Conservation (phyloP, 2,329 filamentous ascomycete genomes). For the Orbilia oligospora region DNA sequence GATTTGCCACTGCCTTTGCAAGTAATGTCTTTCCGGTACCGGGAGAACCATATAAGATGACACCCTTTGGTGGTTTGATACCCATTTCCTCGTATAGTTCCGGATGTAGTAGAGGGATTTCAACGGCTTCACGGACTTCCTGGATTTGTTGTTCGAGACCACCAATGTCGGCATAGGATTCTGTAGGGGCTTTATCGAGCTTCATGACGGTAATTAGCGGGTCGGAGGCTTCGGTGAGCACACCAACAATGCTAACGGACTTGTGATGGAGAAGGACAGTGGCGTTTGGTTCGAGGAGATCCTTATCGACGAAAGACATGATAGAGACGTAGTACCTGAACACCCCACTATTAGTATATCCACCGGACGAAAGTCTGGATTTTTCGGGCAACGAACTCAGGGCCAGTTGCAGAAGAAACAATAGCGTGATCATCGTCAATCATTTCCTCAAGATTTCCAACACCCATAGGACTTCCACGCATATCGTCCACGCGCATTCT, state of each 20-base stretch:
- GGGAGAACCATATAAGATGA: constrained; percentile 96
- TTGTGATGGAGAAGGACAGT: constrained; percentile 97
- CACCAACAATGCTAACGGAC: constrained; percentile 96
- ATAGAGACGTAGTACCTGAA: constrained; percentile 85
- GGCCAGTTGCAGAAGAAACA: constrained; percentile 95
- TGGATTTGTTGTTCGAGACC: constrained; percentile 96
- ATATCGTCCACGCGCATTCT: constrained; percentile 96
- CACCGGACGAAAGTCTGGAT: neutral
- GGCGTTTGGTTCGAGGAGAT: constrained; percentile 93
- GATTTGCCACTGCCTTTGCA: constrained; percentile 97
- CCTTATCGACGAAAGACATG: constrained; percentile 99
- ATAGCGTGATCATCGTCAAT: constrained; percentile 99
- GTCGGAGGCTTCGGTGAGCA: constrained; percentile 95
- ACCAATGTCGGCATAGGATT: constrained; percentile 98
- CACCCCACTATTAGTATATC: constrained; percentile 4
- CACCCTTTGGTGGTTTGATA: constrained; percentile 99
- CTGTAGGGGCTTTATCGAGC: constrained; percentile 96
- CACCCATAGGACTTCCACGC: constrained; percentile 98
- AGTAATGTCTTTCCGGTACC: constrained; percentile 99
- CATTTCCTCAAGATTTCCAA: constrained; percentile 96
- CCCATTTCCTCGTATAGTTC: constrained; percentile 99
- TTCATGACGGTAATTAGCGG: constrained; percentile 99
- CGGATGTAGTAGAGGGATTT: constrained; percentile 92
- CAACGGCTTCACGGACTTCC: constrained; percentile 96
- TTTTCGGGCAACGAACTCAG: constrained; percentile 76